A percentile compares a stretch with the other conserved stretches of the same genome.
Evolutionary conservation across 2,329 filamentous ascomycete genomes (phyloP).

Genomic region (Arachnopeziza araneosa): DNA sequence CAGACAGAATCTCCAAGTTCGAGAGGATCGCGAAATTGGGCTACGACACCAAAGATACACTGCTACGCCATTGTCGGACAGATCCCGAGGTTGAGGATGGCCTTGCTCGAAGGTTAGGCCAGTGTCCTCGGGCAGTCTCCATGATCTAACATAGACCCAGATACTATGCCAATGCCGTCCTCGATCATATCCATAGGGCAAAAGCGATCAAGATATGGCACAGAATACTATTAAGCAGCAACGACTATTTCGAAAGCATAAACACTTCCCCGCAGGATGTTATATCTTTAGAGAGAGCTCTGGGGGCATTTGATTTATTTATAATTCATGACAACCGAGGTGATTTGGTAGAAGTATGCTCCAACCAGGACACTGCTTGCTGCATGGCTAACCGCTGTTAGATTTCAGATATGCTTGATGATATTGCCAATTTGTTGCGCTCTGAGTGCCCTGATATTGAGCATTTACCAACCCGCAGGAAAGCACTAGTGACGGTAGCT

Average conservation of each 20-base stretch:
- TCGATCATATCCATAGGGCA: constrained; percentile 76
- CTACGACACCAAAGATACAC: constrained; percentile 83
- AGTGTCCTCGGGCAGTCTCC: not conserved
- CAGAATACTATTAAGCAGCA: constrained; percentile 37
- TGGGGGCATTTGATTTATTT: constrained; percentile 88
- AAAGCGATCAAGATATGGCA: constrained; percentile 76
- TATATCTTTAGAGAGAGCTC: constrained; percentile 62
- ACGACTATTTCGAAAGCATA: not conserved
- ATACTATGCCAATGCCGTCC: constrained; percentile 68
- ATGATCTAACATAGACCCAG: constrained; percentile 35
- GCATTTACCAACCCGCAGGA: constrained; percentile 55
- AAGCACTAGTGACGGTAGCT: constrained; percentile 60
- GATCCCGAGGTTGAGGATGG: constrained; percentile 60
- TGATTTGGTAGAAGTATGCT: constrained; percentile 62
- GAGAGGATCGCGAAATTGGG: constrained; percentile 66
- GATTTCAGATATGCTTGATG: constrained; percentile 61
- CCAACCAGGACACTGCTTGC: not conserved
- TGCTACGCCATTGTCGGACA: constrained; percentile 59
- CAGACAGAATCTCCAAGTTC: constrained; percentile 63
- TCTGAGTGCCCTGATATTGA: constrained; percentile 46
- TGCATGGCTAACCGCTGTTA: constrained; percentile 28
- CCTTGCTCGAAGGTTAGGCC: constrained; percentile 60
- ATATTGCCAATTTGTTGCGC: constrained; percentile 52
- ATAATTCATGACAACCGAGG: constrained; percentile 65
- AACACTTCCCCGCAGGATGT: constrained; percentile 33